Evolutionary conservation across 805 yeast genomes (phyloP), one percentile per base, ranked within the genome.

Genomic region (Jamesozyma gamospora): DNA sequence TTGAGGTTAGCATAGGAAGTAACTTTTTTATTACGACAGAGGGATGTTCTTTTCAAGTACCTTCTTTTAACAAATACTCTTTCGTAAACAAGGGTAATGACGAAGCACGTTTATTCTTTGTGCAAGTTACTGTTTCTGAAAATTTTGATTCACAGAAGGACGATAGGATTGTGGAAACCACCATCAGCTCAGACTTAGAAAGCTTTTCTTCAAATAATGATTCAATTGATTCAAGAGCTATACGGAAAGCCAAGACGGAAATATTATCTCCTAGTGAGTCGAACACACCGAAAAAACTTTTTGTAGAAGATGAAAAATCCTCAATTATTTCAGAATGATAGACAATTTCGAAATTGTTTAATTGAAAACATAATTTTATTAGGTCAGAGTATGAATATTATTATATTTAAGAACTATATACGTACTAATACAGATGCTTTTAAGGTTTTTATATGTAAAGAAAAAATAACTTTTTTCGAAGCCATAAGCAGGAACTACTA

Each of bases 31-130:
- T 76, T 4, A 81, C 79, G 6, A 69, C 74, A 1, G 65, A 70
- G 40, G 95, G 95, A 1, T 81, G 94, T 39, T 74, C 90, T 4
- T 79, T 87, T 51, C 83, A 82, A 51, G 70, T 88, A 5, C 96
- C 96, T 1, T 73, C 81, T 63, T 81, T 79, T 4, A 83, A 82
- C 53, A 69, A 71, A 32, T 86, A 84, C 58, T 74, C 81, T 14
- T 70, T 87, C 46, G 70, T 69, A 35, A 84, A 84, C 53, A 69
- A 67, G 31, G 82, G 87, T 0, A 62, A 67, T 26, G 65, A 63
- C 14, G 69, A 68, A 27, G 86, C 81, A 0, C 70, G 73, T 40
- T 50, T 87, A 53, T 85, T 82, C 56, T 86, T 84, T 53, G 87
- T 82, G 1, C 95, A 86, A 54, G 70, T 79, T 3, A 56, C 62